These are phyloP conservation scores for Aspergillus brasiliensis DNA, from an alignment of 2,329 filamentous ascomycete genomes.

Conservation along the genomic window DNA sequence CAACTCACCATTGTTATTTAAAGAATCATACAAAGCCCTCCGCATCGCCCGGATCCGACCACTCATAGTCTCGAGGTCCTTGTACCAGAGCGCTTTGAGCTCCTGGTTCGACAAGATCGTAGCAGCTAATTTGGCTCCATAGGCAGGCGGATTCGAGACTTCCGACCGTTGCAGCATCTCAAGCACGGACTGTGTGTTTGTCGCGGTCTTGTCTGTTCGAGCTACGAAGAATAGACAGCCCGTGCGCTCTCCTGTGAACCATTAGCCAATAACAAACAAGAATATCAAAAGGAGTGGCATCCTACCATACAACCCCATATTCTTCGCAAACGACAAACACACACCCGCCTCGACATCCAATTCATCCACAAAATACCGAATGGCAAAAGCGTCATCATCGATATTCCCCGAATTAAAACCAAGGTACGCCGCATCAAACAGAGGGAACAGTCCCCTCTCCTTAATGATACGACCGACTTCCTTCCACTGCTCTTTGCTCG, in stretches of 20 bases:
- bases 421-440: slow-evolving; percentile 47
- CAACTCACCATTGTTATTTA: slow-evolving; percentile 1
- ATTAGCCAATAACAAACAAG: neutral
- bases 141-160: slow-evolving; percentile 92
- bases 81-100: slow-evolving; percentile 85
- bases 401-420: slow-evolving; percentile 31
- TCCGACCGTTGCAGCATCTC: slow-evolving; percentile 58
- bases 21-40: slow-evolving; percentile 68
- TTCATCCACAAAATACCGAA: slow-evolving; percentile 48
- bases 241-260: slow-evolving; percentile 15
- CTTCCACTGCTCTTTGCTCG: slow-evolving; percentile 87
- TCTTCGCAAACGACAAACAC: slow-evolving; percentile 62
- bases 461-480: slow-evolving; percentile 76
- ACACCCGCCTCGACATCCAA: slow-evolving; percentile 71
- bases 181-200: slow-evolving; percentile 16
- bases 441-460: slow-evolving; percentile 80
- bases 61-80: slow-evolving; percentile 85
- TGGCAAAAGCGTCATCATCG: slow-evolving; percentile 31
- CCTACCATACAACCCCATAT: slow-evolving; percentile 38
- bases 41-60: slow-evolving; percentile 92
- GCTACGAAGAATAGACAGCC: slow-evolving; percentile 13
- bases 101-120: slow-evolving; percentile 74
- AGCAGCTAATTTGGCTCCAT: slow-evolving; percentile 83
- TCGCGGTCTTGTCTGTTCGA: neutral
- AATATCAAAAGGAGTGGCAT: too few species aligned